A percentile compares a stretch with the other conserved stretches of the same genome.
phyloP scores from a whole-genome alignment of 2,329 filamentous ascomycete species.

The Aulographum hederae region DNA sequence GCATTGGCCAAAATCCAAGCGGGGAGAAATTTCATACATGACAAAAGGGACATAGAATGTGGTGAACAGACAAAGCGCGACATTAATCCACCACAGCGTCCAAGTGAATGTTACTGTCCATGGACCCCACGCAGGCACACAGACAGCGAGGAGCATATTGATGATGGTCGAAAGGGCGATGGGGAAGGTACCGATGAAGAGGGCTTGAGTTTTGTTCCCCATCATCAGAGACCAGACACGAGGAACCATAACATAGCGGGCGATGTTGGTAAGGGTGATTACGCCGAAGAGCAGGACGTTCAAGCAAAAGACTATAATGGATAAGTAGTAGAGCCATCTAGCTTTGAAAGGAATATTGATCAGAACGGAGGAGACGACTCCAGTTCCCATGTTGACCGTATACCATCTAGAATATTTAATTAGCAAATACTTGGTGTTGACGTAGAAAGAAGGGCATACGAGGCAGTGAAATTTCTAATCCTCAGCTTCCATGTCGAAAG shows the following conservation, averaged over 20 bases:
- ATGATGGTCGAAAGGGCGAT: slow-evolving; percentile 54
- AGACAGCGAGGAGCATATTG: slow-evolving; percentile 43
- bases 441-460: too few relatives aligned
- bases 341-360: slow-evolving; percentile 42
- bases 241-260: slow-evolving; percentile 48
- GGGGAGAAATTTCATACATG: slow-evolving; percentile 24
- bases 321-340: slow-evolving; percentile 38
- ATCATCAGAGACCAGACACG: slow-evolving; percentile 50
- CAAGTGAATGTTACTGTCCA: slow-evolving; percentile 31
- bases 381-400: slow-evolving; percentile 39
- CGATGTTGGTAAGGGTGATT: slow-evolving; percentile 34
- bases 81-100: slow-evolving; percentile 32
- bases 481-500: too few relatives aligned
- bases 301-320: slow-evolving; percentile 40
- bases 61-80: slow-evolving; percentile 17
- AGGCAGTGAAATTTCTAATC: too few relatives aligned
- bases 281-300: slow-evolving; percentile 39
- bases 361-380: slow-evolving; percentile 45
- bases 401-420: slow-evolving; percentile 10
- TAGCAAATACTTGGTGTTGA: neutral
- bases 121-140: slow-evolving; percentile 39
- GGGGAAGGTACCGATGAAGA: slow-evolving; percentile 50
- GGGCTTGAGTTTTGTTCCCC: slow-evolving; percentile 43
- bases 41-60: slow-evolving; percentile 36
- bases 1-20: too few relatives aligned